These are phyloP conservation scores for Sclerotinia subarctica DNA, from an alignment of 2,329 filamentous ascomycete species.

Conservation along the genomic window DNA sequence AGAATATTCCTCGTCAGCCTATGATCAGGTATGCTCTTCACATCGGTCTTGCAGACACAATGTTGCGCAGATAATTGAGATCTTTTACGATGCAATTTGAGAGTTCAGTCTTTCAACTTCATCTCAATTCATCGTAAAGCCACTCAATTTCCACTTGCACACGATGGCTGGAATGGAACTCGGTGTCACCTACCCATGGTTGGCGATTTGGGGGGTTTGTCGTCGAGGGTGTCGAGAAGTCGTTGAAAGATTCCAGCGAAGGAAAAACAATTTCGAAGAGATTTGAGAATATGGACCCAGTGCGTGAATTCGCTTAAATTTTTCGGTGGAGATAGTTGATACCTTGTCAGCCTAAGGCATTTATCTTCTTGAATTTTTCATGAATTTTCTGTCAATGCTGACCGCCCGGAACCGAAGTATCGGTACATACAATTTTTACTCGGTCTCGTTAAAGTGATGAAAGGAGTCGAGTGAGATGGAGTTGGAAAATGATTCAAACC, in stretches of 20 bases:
- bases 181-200: conserved; percentile 41
- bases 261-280: conserved; percentile 22
- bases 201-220: conserved; percentile 34
- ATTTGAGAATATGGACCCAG: conserved; percentile 19
- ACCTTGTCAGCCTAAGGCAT: not conserved
- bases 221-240: conserved; percentile 21
- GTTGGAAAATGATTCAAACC: not conserved
- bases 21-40: conserved; percentile 62
- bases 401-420: conserved; percentile 12
- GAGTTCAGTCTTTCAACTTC: conserved; percentile 26
- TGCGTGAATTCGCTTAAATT: conserved; percentile 20
- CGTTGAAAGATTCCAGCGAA: conserved; percentile 15
- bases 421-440: not conserved
- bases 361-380: not conserved
- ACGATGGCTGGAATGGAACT: conserved; percentile 38
- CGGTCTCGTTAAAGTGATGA: not conserved
- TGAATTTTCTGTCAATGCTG: not conserved
- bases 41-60: conserved; percentile 38
- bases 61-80: conserved; percentile 37
- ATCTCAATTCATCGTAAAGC: conserved; percentile 24
- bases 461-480: not conserved
- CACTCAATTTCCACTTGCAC: conserved; percentile 39
- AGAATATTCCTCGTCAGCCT: conserved; percentile 58
- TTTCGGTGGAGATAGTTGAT: not conserved
- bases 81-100: conserved; percentile 23